These are phyloP conservation scores for Eimeria praecox DNA, from an alignment of 169 alveolate genomes.

Conservation along the genomic window DNA sequence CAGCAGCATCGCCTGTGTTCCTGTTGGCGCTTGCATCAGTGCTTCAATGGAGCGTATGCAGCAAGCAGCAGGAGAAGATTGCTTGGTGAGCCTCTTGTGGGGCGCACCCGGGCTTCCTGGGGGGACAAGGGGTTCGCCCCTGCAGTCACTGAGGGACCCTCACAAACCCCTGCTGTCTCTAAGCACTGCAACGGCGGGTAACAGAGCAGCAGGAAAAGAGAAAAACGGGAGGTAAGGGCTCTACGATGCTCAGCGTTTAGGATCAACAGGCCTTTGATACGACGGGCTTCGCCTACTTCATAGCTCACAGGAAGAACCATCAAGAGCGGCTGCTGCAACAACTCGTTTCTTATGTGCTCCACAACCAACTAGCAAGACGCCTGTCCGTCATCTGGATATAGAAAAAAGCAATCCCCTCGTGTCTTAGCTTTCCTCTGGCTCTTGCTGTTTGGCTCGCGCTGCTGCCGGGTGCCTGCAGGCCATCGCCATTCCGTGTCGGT, in stretches of 20 bases:
- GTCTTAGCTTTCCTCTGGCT: neutral
- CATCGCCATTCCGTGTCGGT: neutral
- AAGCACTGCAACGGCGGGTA: neutral
- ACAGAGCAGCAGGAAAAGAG: neutral
- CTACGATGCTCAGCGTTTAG: conserved; percentile 23
- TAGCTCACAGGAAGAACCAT: conserved; percentile 38
- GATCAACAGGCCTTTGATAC: conserved; percentile 32
- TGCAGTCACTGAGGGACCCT: neutral
- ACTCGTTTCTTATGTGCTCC: conserved; percentile 14
- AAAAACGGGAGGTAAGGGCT: neutral
- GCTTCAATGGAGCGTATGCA: conserved; percentile 30
- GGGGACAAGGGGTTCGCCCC: neutral
- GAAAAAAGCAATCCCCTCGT: neutral
- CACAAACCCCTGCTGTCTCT: neutral
- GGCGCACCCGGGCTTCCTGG: neutral
- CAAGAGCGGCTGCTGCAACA: conserved; percentile 63
- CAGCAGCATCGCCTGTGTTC: neutral
- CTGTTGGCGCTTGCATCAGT: neutral
- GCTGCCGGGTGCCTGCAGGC: neutral
- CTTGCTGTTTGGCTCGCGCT: neutral
- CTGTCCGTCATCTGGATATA: conserved; percentile 35
- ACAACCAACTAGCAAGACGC: conserved; percentile 30
- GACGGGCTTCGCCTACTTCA: conserved; percentile 45
- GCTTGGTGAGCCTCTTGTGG: neutral
- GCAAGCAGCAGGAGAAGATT: neutral